Evolutionary conservation across 2,329 filamentous ascomycete species (phyloP).

Genomic region (Rachicladosporium sp.): DNA sequence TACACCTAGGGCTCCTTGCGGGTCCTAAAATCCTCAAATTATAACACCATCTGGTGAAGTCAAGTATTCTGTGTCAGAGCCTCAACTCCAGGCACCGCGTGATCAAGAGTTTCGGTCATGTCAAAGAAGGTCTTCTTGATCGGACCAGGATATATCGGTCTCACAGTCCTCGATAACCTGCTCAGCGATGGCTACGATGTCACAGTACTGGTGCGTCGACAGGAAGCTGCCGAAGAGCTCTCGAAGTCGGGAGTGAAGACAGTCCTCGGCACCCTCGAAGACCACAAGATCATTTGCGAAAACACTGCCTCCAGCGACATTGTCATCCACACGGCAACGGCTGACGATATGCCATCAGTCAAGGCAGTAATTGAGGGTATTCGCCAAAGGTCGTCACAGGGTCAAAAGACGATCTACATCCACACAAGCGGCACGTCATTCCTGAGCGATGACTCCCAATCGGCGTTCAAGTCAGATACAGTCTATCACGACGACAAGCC

Average conservation of each 20-base stretch:
- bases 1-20: no score
- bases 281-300: slow-evolving; percentile 28
- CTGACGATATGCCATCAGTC: slow-evolving; percentile 35
- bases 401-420: slow-evolving; percentile 34
- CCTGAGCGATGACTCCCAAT: slow-evolving; percentile 27
- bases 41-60: no score
- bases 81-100: no score
- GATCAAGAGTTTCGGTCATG: no score
- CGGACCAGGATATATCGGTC: slow-evolving; percentile 37
- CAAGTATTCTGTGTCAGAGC: no score
- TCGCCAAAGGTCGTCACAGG: slow-evolving; percentile 21
- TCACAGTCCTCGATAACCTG: slow-evolving; percentile 35
- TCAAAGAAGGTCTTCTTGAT: slow-evolving; percentile 30
- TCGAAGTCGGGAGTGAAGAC: slow-evolving; percentile 26
- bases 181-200: slow-evolving; percentile 31
- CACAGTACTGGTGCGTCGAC: slow-evolving; percentile 30
- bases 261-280: slow-evolving; percentile 31
- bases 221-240: slow-evolving; percentile 26
- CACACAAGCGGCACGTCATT: slow-evolving; percentile 36
- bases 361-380: slow-evolving; percentile 35
- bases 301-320: slow-evolving; percentile 30
- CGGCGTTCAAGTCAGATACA: slow-evolving; percentile 24
- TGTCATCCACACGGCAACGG: slow-evolving; percentile 38
- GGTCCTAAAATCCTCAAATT: no score
- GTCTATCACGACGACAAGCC: slow-evolving; percentile 33